These are phyloP conservation scores for Entomortierella parvispora DNA, from an alignment of 192 early-diverging fungal genomes.

Conservation along the genomic window DNA sequence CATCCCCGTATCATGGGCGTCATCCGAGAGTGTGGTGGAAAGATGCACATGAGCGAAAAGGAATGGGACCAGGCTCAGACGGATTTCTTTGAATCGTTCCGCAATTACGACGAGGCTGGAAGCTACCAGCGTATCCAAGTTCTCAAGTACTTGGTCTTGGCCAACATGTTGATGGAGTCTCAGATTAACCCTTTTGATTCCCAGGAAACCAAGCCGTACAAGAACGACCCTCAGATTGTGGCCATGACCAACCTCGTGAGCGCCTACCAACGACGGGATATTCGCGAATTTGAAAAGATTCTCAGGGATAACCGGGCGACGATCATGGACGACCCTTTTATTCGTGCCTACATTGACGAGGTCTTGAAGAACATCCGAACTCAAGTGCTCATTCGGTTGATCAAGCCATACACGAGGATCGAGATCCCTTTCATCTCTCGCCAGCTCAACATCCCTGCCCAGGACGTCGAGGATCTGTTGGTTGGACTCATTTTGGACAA, in stretches of 20 bases:
- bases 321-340: constrained; percentile 93
- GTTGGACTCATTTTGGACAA: constrained; percentile 90
- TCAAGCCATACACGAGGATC: constrained; percentile 93
- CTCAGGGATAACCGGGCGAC: constrained; percentile 72
- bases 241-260: constrained; percentile 94
- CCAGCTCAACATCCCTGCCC: constrained; percentile 80
- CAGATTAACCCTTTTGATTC: constrained; percentile 97
- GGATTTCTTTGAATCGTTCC: constrained; percentile 98
- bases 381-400: constrained; percentile 85
- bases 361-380: constrained; percentile 93
- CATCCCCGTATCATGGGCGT: constrained; percentile 97
- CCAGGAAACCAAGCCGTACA: constrained; percentile 97
- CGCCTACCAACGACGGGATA: constrained; percentile 91
- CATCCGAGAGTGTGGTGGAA: constrained; percentile 97
- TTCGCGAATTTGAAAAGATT: constrained; percentile 90
- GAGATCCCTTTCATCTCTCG: constrained; percentile 83
- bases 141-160: constrained; percentile 94
- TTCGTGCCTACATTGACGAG: constrained; percentile 89
- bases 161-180: constrained; percentile 96
- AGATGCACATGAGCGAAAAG: constrained; percentile 97
- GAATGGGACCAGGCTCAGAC: constrained; percentile 93
- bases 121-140: constrained; percentile 91
- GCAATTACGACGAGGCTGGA: constrained; percentile 98
- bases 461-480: constrained; percentile 88
- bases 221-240: constrained; percentile 89